phyloP scores from a whole-genome alignment of 305 asterid genomes.

The Fraxinus velutina region DNA sequence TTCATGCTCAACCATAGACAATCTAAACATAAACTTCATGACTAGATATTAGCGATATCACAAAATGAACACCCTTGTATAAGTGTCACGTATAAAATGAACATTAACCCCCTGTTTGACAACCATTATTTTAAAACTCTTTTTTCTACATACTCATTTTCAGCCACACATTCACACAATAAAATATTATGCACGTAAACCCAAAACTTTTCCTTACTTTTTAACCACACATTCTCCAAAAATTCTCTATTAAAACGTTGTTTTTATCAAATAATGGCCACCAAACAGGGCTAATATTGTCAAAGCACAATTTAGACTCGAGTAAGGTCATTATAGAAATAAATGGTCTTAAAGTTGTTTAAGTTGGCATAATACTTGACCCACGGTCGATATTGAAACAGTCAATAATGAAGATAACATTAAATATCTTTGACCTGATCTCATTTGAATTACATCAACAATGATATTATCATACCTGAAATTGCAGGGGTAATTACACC shows the following conservation, averaged over 20 bases:
- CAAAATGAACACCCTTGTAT: background rate
- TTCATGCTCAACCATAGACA: background rate
- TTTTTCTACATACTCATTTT: too few species aligned
- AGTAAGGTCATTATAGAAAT: background rate
- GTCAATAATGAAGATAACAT: conserved; percentile 1
- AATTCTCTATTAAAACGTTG: too few species aligned
- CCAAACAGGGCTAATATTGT: background rate
- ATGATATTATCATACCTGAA: conserved; percentile 54
- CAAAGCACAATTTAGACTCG: background rate
- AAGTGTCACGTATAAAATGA: conserved; percentile 3
- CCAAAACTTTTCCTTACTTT: too few species aligned
- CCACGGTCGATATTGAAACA: background rate
- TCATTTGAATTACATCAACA: conserved; percentile 6
- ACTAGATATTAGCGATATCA: background rate
- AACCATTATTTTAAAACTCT: too few species aligned
- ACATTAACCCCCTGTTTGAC: background rate
- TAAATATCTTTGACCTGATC: background rate
- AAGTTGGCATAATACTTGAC: background rate
- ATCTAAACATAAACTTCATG: background rate
- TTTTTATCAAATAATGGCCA: too few species aligned
- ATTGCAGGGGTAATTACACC: conserved; percentile 96
- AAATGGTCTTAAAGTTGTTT: background rate
- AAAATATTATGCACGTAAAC: too few species aligned
- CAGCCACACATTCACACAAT: too few species aligned
- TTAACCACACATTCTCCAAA: too few species aligned